Percentiles rank a stretch among this genome's conserved stretches.
Conservation (phyloP, 805 yeast genomes). For the Candida glaebosa region DNA sequence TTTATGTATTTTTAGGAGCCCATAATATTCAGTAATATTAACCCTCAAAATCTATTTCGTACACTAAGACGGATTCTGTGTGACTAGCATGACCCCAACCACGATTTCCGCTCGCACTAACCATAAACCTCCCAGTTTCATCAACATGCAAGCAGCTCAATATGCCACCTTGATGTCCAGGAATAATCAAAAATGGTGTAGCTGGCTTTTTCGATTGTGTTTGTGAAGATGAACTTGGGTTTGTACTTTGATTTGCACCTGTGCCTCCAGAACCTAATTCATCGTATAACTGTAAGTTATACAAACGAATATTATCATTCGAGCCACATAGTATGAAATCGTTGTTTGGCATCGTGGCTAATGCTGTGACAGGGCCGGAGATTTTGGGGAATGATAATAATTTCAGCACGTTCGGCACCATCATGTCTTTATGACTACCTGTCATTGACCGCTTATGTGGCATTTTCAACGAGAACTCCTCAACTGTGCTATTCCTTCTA, state of each 20-base stretch:
- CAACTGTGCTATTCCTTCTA: slow-evolving; percentile 83
- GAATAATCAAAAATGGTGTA: slow-evolving; percentile 83
- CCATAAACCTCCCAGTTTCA: slow-evolving; percentile 82
- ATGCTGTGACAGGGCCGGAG: slow-evolving; percentile 86
- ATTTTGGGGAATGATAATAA: slow-evolving; percentile 74
- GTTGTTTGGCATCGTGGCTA: slow-evolving; percentile 75
- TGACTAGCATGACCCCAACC: slow-evolving; percentile 86
- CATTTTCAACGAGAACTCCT: slow-evolving; percentile 65
- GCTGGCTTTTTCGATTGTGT: slow-evolving; percentile 34
- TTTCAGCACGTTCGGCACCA: slow-evolving; percentile 49
- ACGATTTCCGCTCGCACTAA: slow-evolving; percentile 89
- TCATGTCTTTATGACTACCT: slow-evolving; percentile 20
- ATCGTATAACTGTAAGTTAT: slow-evolving; percentile 58
- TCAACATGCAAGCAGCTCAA: slow-evolving; percentile 76
- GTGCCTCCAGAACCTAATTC: slow-evolving; percentile 20
- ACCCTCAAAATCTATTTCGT: slow-evolving; percentile 60
- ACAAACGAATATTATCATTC: slow-evolving; percentile 81
- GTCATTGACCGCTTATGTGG: slow-evolving; percentile 32
- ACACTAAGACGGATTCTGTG: slow-evolving; percentile 77
- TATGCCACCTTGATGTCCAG: slow-evolving; percentile 95
- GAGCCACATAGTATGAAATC: slow-evolving; percentile 84
- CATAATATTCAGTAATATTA: no score
- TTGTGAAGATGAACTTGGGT: background rate
- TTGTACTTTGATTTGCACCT: slow-evolving; percentile 4
- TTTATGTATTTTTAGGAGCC: slow-evolving; percentile 5